phyloP scores from a whole-genome alignment of 345 rosid genomes.

The Bretschneidera sinensis region DNA sequence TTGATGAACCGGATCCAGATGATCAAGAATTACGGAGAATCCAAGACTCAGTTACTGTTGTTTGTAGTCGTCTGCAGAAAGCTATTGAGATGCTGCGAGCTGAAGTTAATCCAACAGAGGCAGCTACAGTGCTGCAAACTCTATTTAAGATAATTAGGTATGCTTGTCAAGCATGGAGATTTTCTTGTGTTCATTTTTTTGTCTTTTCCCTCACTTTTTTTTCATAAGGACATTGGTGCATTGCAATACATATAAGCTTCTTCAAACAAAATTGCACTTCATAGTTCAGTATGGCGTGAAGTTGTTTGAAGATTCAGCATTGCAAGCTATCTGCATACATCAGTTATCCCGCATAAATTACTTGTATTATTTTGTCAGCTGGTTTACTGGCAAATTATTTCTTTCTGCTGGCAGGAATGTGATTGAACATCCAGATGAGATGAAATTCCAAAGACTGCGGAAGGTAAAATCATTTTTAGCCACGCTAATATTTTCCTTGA shows the following conservation, averaged over 20 bases:
- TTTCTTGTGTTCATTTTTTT: no score
- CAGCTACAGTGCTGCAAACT: constrained; percentile 44
- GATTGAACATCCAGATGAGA: constrained; percentile 71
- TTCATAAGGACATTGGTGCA: background rate
- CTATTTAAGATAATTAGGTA: constrained; percentile 76
- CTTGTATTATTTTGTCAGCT: constrained; percentile 3
- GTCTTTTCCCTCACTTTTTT: background rate
- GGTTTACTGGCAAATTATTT: constrained; percentile 9
- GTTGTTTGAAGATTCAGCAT: background rate
- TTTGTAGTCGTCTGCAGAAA: constrained; percentile 59
- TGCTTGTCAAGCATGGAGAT: constrained; percentile 12
- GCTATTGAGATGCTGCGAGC: constrained; percentile 51
- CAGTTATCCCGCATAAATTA: background rate
- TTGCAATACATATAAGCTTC: background rate
- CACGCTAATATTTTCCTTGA: background rate
- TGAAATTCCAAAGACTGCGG: constrained; percentile 66
- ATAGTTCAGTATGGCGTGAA: background rate
- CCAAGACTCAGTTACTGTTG: constrained; percentile 60
- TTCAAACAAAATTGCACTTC: no score
- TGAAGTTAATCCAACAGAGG: constrained; percentile 52
- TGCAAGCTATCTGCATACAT: background rate
- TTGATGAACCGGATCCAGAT: constrained; percentile 74
- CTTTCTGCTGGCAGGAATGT: constrained; percentile 50
- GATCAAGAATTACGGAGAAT: constrained; percentile 71
- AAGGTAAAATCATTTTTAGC: constrained; percentile 42